A percentile compares a stretch with the other conserved stretches of the same genome.
Evolutionary conservation across 225 moss, liverwort and hornwort genomes (phyloP).

Genomic region (Anthoceros angustus): DNA sequence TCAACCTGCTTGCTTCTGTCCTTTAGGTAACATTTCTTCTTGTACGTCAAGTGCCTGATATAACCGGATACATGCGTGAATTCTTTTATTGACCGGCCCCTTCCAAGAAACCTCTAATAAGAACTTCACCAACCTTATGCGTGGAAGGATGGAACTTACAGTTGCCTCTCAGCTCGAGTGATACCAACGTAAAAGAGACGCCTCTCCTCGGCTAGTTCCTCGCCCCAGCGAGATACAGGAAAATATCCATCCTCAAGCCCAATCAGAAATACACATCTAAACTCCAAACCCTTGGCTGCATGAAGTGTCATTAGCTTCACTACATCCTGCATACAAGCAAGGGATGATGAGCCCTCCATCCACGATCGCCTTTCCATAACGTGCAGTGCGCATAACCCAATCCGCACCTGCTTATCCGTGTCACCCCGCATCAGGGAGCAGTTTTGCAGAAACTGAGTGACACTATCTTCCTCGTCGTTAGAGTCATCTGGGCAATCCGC

Average conservation of each 20-base stretch:
- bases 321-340: constrained; percentile 5
- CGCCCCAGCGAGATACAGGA: constrained; percentile 7
- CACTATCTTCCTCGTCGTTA: background rate
- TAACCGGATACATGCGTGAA: background rate
- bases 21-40: background rate
- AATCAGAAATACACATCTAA: constrained; percentile 25
- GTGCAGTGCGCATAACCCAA: background rate
- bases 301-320: constrained; percentile 29
- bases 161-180: constrained; percentile 24
- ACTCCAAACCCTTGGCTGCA: constrained; percentile 29
- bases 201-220: constrained; percentile 24
- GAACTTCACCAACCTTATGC: background rate
- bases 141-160: constrained; percentile 8
- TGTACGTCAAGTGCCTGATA: background rate
- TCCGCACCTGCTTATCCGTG: background rate
- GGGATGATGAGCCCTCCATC: background rate
- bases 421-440: background rate
- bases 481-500: background rate
- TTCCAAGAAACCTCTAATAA: background rate
- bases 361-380: background rate
- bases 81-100: background rate
- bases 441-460: background rate
- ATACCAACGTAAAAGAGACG: constrained; percentile 36
- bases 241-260: constrained; percentile 25
- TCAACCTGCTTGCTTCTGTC: background rate